These are phyloP conservation scores for Tephrocybe sp. DNA, from an alignment of 768 basidiomycete species.

Conservation along the genomic window DNA sequence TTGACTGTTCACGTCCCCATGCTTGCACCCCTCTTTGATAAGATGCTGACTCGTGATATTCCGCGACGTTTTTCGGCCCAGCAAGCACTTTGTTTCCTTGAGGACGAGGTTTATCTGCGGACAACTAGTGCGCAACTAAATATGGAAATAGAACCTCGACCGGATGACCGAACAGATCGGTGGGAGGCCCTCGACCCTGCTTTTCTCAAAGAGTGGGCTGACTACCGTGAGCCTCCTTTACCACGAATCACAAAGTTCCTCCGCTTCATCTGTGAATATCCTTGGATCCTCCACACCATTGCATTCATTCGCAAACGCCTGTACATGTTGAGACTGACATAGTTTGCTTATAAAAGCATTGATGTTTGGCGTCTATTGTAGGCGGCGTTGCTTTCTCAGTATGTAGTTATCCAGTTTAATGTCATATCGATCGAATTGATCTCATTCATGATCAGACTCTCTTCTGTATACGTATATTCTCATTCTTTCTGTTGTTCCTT, in stretches of 20 bases:
- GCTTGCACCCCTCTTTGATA: constrained; percentile 12
- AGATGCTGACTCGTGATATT: constrained; percentile 8
- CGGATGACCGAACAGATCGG: no score
- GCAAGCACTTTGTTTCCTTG: constrained; percentile 10
- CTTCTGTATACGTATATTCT: no score
- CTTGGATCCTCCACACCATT: background rate
- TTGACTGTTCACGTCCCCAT: background rate
- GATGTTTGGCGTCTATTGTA: no score
- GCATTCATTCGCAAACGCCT: background rate
- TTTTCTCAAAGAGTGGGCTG: constrained; percentile 19
- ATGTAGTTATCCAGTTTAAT: no score
- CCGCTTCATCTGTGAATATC: background rate
- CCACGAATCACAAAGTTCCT: background rate
- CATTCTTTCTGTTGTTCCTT: no score
- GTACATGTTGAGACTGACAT: background rate
- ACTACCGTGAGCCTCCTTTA: constrained; percentile 14
- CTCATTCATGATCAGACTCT: no score
- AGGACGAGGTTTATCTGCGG: background rate
- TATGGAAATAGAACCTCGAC: no score
- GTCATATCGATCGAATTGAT: no score
- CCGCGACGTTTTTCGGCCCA: constrained; percentile 7
- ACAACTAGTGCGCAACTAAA: background rate
- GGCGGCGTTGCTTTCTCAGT: no score
- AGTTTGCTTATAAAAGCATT: no score
- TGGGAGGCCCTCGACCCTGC: no score